These are phyloP conservation scores for Starmerella bombicola DNA, from an alignment of 805 yeast species.

Conservation along the genomic window DNA sequence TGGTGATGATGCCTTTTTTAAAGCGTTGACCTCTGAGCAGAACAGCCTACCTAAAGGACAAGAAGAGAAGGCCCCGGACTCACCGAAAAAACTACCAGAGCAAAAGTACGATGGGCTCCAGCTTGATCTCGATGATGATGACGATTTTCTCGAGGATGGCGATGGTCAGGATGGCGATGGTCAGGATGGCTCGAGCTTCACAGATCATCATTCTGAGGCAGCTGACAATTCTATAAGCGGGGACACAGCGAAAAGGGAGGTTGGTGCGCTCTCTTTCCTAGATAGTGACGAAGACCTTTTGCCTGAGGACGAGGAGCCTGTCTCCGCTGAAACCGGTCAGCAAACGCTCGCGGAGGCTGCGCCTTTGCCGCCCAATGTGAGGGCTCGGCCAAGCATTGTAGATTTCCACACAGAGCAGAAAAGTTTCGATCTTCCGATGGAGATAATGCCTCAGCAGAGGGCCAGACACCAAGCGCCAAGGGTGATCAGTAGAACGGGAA, in stretches of 20 bases:
- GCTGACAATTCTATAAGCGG: too few relatives aligned
- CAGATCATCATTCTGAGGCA: too few relatives aligned
- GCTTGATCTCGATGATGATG: conserved; percentile 22
- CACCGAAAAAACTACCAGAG: too few relatives aligned
- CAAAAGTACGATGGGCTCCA: too few relatives aligned
- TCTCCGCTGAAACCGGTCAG: not conserved
- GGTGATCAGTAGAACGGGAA: conserved; percentile 5
- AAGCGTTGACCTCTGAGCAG: too few relatives aligned
- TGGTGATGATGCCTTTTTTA: too few relatives aligned
- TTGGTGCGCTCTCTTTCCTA: conserved; percentile 24
- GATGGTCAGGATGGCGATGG: conserved; percentile 11
- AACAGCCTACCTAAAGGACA: too few relatives aligned
- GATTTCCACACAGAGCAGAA: conserved; percentile 22
- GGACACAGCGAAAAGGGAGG: too few relatives aligned
- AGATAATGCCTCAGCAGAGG: conserved; percentile 23
- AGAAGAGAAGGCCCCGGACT: too few relatives aligned
- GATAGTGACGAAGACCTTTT: conserved; percentile 28
- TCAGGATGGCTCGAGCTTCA: too few relatives aligned
- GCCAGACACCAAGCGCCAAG: conserved; percentile 19
- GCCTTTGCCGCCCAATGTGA: conserved; percentile 1
- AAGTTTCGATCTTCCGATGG: conserved; percentile 29
- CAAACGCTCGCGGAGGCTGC: not conserved
- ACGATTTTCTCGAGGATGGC: conserved; percentile 21
- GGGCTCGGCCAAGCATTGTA: conserved; percentile 15
- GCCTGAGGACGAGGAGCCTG: conserved; percentile 23